Evolutionary conservation across 768 basidiomycete genomes (phyloP), one percentile per base, ranked within the genome.

Genomic region (Collybia mongolica): DNA sequence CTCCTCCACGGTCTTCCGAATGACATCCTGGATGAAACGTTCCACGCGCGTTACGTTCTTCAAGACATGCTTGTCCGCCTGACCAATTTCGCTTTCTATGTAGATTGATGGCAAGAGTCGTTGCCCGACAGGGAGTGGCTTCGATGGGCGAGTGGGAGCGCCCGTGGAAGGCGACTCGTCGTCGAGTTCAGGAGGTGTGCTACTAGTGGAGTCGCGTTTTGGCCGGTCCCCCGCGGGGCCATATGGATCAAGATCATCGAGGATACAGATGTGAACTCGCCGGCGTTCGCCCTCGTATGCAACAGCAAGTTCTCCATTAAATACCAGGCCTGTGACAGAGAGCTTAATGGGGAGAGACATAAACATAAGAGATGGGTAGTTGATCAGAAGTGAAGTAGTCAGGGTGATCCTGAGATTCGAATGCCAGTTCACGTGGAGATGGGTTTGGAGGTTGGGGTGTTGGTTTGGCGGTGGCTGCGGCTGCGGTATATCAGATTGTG

Each of bases 71-170:
- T 94, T 96, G 65, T 98, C 94, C 41, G 86, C 74, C 72, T 98
- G 91, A 2, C 96, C 96, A 44, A 98, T 96, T 73, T 98, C 95
- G 61, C 90, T 93, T 69, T 98, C 96, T 67, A 98, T 95, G 58
- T 85, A 81, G 38, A 97, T 91, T 11, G 83, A 82, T 0, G 92
- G 92, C 18, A 99, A 72, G 12, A 99, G 69, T 23, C 93, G 79
- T 58, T 89, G 86, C 0, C 95, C 93, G 5, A 89, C 77, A 1
- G 90, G 88, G 11, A 89, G 70, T 22, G 84, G 85, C 60, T 92
- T 92, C 7, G 76, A 69, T 0, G 77, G 68, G 14, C 79, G 72
- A 36, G 66, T 66, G 32, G 72, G 70, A 5, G 65, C 68, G 8
- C 66, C 62, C 18, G 65, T 53, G 17, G 54, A 51, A 1, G 65